A percentile compares a stretch with the other conserved stretches of the same genome.
Conservation (phyloP, 208 protist genomes). For the Trypanosoma melophagium region DNA sequence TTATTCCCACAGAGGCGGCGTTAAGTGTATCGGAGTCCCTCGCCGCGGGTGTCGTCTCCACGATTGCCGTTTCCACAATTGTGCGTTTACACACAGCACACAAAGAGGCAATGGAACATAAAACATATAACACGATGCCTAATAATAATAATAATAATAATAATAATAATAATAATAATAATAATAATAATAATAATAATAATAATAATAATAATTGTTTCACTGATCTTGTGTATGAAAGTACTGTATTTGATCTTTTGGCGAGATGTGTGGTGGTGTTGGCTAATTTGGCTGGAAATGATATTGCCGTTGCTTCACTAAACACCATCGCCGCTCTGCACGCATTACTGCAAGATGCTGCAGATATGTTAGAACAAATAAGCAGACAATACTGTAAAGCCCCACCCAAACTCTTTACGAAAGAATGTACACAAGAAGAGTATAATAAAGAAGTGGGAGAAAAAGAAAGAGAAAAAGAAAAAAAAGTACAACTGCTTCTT, state of each 20-base stretch:
- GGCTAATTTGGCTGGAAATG: slow-evolving; percentile 41
- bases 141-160: not conserved
- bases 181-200: not conserved
- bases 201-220: not conserved
- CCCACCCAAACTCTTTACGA: not conserved
- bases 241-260: slow-evolving; percentile 53
- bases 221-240: slow-evolving; percentile 28
- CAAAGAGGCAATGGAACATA: slow-evolving; percentile 4
- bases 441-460: not conserved
- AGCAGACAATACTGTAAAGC: not conserved
- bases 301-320: slow-evolving; percentile 48
- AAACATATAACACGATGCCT: no score
- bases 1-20: slow-evolving; percentile 59
- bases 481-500: slow-evolving; percentile 21
- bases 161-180: not conserved
- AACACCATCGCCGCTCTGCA: slow-evolving; percentile 81
- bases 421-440: not conserved
- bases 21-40: slow-evolving; percentile 56
- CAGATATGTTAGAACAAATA: slow-evolving; percentile 35
- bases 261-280: slow-evolving; percentile 47
- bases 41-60: slow-evolving; percentile 40
- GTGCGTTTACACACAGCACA: slow-evolving; percentile 56
- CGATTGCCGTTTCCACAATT: slow-evolving; percentile 65
- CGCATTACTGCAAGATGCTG: slow-evolving; percentile 43
- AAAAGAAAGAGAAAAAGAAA: not conserved